These are phyloP conservation scores for Rhinocladiella similis DNA, from an alignment of 2,329 filamentous ascomycete genomes.

Conservation along the genomic window DNA sequence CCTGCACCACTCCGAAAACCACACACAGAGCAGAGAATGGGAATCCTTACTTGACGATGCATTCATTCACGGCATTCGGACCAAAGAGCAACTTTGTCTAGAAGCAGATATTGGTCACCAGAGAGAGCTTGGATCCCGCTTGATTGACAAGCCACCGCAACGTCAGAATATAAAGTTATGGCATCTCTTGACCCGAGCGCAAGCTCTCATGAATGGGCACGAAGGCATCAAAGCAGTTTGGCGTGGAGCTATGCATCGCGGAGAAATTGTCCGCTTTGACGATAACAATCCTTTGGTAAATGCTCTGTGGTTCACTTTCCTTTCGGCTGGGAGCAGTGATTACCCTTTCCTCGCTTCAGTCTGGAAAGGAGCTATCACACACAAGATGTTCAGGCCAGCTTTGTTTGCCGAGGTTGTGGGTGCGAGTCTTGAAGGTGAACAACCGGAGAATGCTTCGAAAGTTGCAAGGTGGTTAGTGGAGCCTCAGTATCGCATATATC, in stretches of 20 bases:
- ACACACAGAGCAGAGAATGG: constrained; percentile 7
- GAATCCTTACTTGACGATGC: constrained; percentile 23
- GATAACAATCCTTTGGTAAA: constrained; percentile 21
- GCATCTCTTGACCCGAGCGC: constrained; percentile 45
- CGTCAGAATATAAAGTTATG: constrained; percentile 43
- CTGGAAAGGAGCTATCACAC: constrained; percentile 10
- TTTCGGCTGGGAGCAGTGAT: constrained; percentile 22
- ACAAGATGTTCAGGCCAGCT: constrained; percentile 30
- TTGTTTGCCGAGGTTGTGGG: constrained; percentile 50
- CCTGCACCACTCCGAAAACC: background rate
- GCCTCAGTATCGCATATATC: constrained; percentile 11
- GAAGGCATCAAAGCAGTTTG: constrained; percentile 44
- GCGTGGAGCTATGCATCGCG: constrained; percentile 29
- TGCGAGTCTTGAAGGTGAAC: constrained; percentile 35
- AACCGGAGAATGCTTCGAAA: constrained; percentile 20
- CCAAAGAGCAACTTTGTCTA: constrained; percentile 38
- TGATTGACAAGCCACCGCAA: constrained; percentile 38
- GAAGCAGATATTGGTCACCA: constrained; percentile 44
- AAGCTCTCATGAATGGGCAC: constrained; percentile 44
- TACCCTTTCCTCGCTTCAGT: constrained; percentile 19
- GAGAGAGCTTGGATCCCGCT: constrained; percentile 36
- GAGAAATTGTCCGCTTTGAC: constrained; percentile 21
- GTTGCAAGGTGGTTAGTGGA: constrained; percentile 21
- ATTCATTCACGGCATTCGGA: constrained; percentile 31
- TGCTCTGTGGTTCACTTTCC: constrained; percentile 23